Percentiles rank a stretch among this genome's conserved stretches.
Evolutionary conservation across 2,329 filamentous ascomycete species (phyloP).

Genomic region (Ceratocystis cubensis): DNA sequence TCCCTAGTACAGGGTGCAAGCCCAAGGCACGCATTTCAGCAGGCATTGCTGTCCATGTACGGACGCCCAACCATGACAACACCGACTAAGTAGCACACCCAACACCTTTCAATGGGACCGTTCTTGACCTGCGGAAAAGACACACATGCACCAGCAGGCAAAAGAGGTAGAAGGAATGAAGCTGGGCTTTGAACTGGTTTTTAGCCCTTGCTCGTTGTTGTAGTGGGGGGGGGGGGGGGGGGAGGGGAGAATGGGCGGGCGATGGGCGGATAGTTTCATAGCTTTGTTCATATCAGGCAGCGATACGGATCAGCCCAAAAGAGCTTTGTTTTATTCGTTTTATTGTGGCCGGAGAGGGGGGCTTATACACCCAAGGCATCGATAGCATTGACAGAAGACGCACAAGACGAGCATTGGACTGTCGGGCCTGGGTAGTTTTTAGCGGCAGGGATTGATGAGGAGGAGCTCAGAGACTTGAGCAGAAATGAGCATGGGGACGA

Average conservation of each 20-base stretch:
- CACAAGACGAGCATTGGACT: too few species aligned
- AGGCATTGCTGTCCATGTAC: not conserved
- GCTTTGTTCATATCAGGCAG: not conserved
- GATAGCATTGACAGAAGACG: too few species aligned
- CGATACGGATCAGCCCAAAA: not conserved
- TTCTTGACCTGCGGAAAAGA: not conserved
- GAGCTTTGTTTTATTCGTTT: too few species aligned
- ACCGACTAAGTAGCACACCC: not conserved
- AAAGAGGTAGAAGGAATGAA: not conserved
- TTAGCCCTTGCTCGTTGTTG: not conserved
- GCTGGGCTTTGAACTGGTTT: not conserved
- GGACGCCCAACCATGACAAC: constrained; percentile 4
- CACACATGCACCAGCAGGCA: too few species aligned
- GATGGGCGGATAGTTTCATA: too few species aligned
- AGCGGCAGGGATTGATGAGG: too few species aligned
- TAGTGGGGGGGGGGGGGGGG: too few species aligned
- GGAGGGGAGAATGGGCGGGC: not conserved
- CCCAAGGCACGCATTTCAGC: not conserved
- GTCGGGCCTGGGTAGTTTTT: too few species aligned
- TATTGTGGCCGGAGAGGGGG: too few species aligned
- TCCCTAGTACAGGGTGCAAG: not conserved
- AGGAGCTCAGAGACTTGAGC: too few species aligned
- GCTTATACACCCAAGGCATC: too few species aligned
- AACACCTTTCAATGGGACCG: not conserved
- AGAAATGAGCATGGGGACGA: not conserved